Base-by-base conservation (phyloP, 2,329 filamentous ascomycete genomes). In the Orbilia blumenaviensis region DNA sequence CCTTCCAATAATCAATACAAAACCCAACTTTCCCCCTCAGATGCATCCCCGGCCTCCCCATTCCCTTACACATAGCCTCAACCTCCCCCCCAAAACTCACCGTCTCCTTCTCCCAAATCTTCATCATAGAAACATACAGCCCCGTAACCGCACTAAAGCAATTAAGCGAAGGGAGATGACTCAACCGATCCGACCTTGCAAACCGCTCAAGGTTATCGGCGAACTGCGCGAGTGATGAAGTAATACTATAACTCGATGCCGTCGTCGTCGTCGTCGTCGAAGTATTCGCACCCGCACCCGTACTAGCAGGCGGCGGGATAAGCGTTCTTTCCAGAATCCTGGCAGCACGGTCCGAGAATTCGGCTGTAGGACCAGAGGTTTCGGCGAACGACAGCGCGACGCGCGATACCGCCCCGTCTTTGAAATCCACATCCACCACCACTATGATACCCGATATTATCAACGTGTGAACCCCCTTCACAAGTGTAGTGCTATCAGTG, bases 101-200 rank as follows among this genome's bases (percentile, higher is more conserved):
- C 75, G 90, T 84, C 81, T 95, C 92, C 85, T 91, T 91, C 50
- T 88, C 85, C 80, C 91, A 89, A n/a, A 96, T 83, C 79, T 86
- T 89, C 73, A 87, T 85, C 74, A 95, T 84, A 80, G 91, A 92
- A 68, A 87, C 87, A 81, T 90, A 92, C 4, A 96, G 85, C 2
- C 91, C 91, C 2, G 88, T 89, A 48, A 94, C 85, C 0, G 92
- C 92, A 81, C 93, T 91, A 81, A 92, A 91, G 81, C 92, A 92
- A 79, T 92, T 92, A 6, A 94, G 85, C 3, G 87, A 87, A 0
- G 89, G 89, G 29, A 87, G 85, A 21, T 88, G 86, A 82, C 91
- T 93, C 62, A 94, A 85, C 79, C 89, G 90, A 81, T 95, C 92
- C 66, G 93, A 83, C 3, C 83, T 86, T 2, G 91, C 89, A 34